Evolutionary conservation across 768 basidiomycete species (phyloP).

Genomic region (Boletus insuetus): DNA sequence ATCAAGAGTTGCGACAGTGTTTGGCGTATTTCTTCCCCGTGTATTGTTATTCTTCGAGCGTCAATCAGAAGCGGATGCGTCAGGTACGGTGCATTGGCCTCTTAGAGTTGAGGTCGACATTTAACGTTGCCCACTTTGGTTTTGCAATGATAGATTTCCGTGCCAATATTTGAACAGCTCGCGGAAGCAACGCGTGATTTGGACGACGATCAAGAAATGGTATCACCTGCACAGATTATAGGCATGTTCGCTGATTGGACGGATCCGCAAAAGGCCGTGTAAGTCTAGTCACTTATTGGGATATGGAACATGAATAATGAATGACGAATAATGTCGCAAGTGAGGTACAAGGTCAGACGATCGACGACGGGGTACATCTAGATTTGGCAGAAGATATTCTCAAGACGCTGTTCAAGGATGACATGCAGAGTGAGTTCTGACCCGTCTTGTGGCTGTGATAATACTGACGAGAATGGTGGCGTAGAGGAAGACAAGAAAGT

Average conservation of each 20-base stretch:
- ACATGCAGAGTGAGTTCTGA: conserved; percentile 48
- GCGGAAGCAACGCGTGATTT: conserved; percentile 55
- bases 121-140: too few species aligned
- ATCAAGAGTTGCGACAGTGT: conserved; percentile 83
- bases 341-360: conserved; percentile 38
- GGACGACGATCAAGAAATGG: conserved; percentile 74
- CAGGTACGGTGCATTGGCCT: conserved; percentile 27
- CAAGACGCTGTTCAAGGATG: conserved; percentile 45
- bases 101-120: too few species aligned
- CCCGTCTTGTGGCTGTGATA: not conserved
- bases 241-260: conserved; percentile 88
- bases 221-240: conserved; percentile 68
- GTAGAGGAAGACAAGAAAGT: conserved; percentile 58
- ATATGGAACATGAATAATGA: not conserved
- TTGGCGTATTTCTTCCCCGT: conserved; percentile 83
- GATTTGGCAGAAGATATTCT: conserved; percentile 55
- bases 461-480: too few species aligned
- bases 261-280: conserved; percentile 71
- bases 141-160: conserved; percentile 53
- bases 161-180: conserved; percentile 63
- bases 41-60: conserved; percentile 76
- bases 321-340: conserved; percentile 11
- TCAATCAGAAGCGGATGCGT: conserved; percentile 73
- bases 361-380: conserved; percentile 47
- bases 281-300: conserved; percentile 14